A percentile compares a stretch with the other conserved stretches of the same genome.
phyloP scores from a whole-genome alignment of 2,329 filamentous ascomycete genomes.

The Claviceps maximensis region DNA sequence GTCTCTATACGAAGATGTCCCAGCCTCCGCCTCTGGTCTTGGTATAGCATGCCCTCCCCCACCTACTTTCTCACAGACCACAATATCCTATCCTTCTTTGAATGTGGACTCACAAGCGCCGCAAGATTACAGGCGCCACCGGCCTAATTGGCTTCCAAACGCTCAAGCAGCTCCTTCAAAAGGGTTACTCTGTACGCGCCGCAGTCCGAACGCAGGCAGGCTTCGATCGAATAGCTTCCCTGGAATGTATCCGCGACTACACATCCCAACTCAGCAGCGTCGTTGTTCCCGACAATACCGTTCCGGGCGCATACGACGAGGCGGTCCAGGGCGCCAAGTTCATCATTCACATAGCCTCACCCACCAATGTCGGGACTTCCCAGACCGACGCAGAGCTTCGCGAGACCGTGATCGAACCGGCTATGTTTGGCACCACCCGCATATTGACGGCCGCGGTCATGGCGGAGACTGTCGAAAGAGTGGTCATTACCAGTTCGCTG shows the following conservation, averaged over 20 bases:
- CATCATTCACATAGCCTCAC: conserved; percentile 21
- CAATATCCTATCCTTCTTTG: neutral
- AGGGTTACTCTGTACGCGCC: conserved; percentile 16
- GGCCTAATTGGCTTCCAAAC: conserved; percentile 18
- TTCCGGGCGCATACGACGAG: conserved; percentile 24
- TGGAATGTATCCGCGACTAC: conserved; percentile 5
- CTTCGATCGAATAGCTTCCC: conserved; percentile 7
- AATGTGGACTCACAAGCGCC: neutral
- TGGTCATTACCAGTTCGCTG: conserved; percentile 30
- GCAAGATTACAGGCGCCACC: conserved; percentile 16
- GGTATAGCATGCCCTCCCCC: neutral
- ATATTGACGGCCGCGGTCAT: conserved; percentile 25
- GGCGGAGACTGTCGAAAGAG: conserved; percentile 19
- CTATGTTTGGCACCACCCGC: conserved; percentile 22
- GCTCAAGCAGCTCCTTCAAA: conserved; percentile 12
- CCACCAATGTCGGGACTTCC: neutral
- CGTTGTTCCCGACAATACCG: conserved; percentile 24
- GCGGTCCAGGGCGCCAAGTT: conserved; percentile 25
- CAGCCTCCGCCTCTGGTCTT: too few species aligned
- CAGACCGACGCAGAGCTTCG: neutral
- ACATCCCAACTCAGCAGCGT: conserved; percentile 11
- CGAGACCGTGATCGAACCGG: conserved; percentile 15
- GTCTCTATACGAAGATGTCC: too few species aligned
- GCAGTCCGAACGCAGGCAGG: conserved; percentile 14
- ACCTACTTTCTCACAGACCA: neutral